Evolutionary conservation across 2,329 filamentous ascomycete species (phyloP).

Genomic region (Alternaria arborescens): DNA sequence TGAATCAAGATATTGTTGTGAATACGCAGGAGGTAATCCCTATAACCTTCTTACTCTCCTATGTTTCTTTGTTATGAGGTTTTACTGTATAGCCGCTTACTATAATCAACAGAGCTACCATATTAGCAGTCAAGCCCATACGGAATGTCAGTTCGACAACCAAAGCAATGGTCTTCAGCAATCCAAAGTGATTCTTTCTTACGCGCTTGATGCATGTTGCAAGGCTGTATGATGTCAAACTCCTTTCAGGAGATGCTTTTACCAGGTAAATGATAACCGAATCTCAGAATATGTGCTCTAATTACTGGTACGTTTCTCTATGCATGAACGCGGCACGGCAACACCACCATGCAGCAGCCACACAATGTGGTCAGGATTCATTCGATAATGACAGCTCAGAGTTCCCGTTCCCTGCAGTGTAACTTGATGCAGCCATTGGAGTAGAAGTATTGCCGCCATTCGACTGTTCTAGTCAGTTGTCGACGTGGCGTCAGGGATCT

Average conservation of each 20-base stretch:
- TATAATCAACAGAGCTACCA: no score
- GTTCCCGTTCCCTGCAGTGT: neutral
- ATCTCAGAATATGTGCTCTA: neutral
- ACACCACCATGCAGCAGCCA: neutral
- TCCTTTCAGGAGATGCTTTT: neutral
- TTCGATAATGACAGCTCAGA: neutral
- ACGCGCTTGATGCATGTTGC: no score
- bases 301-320: neutral
- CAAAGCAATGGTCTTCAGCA: no score
- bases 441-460: neutral
- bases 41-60: no score
- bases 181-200: no score
- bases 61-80: no score
- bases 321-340: conserved; percentile 5
- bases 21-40: no score
- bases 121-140: no score
- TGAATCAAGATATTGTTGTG: no score
- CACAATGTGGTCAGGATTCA: neutral
- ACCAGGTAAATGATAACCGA: neutral
- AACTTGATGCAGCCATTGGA: neutral
- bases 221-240: neutral
- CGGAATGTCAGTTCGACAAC: no score
- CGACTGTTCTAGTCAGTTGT: neutral
- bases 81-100: no score
- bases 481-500: conserved; percentile 1